A percentile compares a stretch with the other conserved stretches of the same genome.
These are phyloP conservation scores for Didymella lethalis DNA, from an alignment of 2,329 filamentous ascomycete genomes.

Conservation along the genomic window DNA sequence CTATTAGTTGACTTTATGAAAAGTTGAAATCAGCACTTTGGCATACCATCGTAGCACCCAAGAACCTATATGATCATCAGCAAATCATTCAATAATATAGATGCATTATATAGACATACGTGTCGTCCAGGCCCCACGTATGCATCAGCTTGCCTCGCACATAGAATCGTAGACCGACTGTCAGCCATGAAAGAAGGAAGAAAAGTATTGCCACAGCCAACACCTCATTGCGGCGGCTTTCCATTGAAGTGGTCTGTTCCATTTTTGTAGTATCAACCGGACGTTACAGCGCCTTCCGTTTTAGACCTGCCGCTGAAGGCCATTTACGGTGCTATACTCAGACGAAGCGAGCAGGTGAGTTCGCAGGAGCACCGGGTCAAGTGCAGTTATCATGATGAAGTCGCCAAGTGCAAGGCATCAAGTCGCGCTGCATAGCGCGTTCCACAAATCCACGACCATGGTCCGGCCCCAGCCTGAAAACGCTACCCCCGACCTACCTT, in stretches of 20 bases:
- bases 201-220: slow-evolving; percentile 46
- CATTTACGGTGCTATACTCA: slow-evolving; percentile 3
- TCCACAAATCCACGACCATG: slow-evolving; percentile 1
- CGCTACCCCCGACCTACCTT: background rate
- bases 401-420: background rate
- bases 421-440: slow-evolving; percentile 7
- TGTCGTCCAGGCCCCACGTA: slow-evolving; percentile 50
- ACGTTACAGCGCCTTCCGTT: background rate
- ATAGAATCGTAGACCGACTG: slow-evolving; percentile 48
- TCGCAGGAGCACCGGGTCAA: background rate
- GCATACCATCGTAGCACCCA: slow-evolving; percentile 49
- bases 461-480: slow-evolving; percentile 1
- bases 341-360: background rate
- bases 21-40: background rate
- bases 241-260: slow-evolving; percentile 19
- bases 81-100: background rate
- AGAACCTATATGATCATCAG: slow-evolving; percentile 29
- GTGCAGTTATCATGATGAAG: background rate
- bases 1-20: slow-evolving; percentile 1
- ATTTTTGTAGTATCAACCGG: slow-evolving; percentile 4
- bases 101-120: slow-evolving; percentile 11
- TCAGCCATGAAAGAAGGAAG: slow-evolving; percentile 48
- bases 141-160: slow-evolving; percentile 46
- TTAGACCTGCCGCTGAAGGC: background rate
- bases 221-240: slow-evolving; percentile 30